These are phyloP conservation scores for Candida sp. DNA, from an alignment of 1,139 yeast species.

Conservation along the genomic window DNA sequence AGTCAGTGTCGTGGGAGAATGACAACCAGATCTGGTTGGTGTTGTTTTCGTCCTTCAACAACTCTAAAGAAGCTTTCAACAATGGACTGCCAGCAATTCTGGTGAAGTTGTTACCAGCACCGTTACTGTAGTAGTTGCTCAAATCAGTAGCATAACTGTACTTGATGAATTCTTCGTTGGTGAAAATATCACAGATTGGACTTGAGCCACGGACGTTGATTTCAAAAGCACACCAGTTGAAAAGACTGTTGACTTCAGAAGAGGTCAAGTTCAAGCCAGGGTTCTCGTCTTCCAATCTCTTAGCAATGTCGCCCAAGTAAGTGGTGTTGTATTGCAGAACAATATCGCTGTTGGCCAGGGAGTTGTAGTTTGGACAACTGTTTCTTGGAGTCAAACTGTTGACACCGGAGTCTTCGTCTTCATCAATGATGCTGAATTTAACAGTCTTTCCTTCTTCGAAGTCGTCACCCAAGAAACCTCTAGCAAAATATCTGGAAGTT, in stretches of 20 bases:
- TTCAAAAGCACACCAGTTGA: constrained; percentile 59
- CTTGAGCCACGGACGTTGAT: constrained; percentile 53
- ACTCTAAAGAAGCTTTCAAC: constrained; percentile 50
- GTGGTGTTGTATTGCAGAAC: constrained; percentile 13
- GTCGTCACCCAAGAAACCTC: constrained; percentile 36
- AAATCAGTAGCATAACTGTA: constrained; percentile 38
- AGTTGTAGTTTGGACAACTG: constrained; percentile 24
- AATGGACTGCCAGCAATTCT: constrained; percentile 49
- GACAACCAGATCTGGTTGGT: constrained; percentile 43
- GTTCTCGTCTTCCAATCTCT: constrained; percentile 36
- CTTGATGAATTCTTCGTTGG: constrained; percentile 52
- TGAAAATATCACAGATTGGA: constrained; percentile 53
- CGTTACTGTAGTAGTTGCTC: constrained; percentile 47
- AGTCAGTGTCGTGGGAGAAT: constrained; percentile 65
- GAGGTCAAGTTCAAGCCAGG: constrained; percentile 39
- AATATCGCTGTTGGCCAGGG: constrained; percentile 18
- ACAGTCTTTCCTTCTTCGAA: constrained; percentile 22
- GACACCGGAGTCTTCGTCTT: constrained; percentile 30
- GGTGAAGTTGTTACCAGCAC: constrained; percentile 53
- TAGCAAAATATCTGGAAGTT: constrained; percentile 34
- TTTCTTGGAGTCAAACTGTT: constrained; percentile 40
- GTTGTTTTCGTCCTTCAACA: constrained; percentile 35
- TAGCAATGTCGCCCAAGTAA: constrained; percentile 40
- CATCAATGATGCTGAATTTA: constrained; percentile 28
- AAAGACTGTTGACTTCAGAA: constrained; percentile 42